Conservation (phyloP, 768 basidiomycete species). For the Tricholoma flavovirens region DNA sequence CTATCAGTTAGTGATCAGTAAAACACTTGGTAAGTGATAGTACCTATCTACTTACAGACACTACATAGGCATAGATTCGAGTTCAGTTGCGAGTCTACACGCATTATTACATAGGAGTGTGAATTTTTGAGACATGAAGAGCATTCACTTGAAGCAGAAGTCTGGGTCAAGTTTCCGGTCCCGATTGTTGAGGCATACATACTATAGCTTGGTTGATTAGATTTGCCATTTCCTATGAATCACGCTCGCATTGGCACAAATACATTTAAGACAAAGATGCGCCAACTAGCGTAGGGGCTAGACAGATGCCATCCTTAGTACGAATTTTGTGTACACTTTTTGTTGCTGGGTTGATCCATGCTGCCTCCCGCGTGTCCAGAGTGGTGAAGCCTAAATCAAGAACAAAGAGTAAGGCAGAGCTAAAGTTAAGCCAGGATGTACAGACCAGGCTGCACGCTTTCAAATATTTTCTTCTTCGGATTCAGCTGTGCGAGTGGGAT, state of each 20-base stretch:
- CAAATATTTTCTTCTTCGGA: slow-evolving; percentile 99
- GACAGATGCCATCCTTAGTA: slow-evolving; percentile 78
- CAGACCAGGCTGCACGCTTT: slow-evolving; percentile 87
- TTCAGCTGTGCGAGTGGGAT: slow-evolving; percentile 81
- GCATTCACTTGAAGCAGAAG: no score
- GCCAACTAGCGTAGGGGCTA: slow-evolving; percentile 76
- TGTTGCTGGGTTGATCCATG: slow-evolving; percentile 85
- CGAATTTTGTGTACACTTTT: slow-evolving; percentile 79
- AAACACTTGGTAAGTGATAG: no score
- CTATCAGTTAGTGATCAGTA: no score
- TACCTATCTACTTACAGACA: no score
- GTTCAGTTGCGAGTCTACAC: no score
- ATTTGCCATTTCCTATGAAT: no score
- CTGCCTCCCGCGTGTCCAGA: slow-evolving; percentile 80
- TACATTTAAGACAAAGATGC: slow-evolving; percentile 77
- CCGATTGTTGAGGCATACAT: no score
- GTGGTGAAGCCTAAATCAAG: slow-evolving; percentile 70
- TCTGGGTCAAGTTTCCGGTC: no score
- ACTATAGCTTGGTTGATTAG: no score
- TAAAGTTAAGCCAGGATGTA: background rate
- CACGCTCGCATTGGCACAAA: background rate
- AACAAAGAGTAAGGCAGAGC: slow-evolving; percentile 1
- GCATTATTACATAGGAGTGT: no score
- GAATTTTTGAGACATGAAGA: no score
- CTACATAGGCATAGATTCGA: no score